These are phyloP conservation scores for Fusarium sarcochroum DNA, from an alignment of 2,329 filamentous ascomycete species.

Conservation along the genomic window DNA sequence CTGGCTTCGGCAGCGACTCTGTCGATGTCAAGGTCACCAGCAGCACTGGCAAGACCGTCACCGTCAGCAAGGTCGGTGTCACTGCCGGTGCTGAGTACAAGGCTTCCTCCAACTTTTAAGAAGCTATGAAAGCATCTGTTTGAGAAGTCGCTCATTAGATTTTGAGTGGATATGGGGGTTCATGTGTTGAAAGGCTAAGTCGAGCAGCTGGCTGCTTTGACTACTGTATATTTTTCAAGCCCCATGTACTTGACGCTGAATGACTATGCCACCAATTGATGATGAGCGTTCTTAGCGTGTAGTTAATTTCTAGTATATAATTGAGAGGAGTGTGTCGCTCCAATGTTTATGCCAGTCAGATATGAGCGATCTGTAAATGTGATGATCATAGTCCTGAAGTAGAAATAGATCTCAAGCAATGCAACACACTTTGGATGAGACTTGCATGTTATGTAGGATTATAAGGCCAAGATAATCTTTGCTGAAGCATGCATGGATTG, in stretches of 20 bases:
- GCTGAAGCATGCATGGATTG: no score
- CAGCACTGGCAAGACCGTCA: constrained; percentile 63
- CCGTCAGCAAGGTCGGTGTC: constrained; percentile 65
- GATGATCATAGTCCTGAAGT: no score
- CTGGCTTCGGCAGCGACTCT: constrained; percentile 67
- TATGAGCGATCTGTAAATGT: neutral
- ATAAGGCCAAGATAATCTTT: no score
- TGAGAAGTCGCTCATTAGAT: neutral
- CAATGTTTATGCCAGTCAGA: neutral
- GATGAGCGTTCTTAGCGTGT: constrained; percentile 3
- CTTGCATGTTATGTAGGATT: neutral
- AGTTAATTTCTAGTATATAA: constrained; percentile 34
- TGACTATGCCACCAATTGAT: neutral
- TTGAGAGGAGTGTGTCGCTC: constrained; percentile 3
- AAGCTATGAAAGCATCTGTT: neutral
- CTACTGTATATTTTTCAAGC: neutral
- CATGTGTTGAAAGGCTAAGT: neutral
- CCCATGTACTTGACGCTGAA: neutral
- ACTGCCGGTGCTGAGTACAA: constrained; percentile 50
- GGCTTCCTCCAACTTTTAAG: constrained; percentile 53
- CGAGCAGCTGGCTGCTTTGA: constrained; percentile 32
- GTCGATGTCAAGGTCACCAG: constrained; percentile 71
- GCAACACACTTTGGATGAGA: no score
- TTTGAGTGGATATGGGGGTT: neutral
- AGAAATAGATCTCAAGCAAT: no score